Conservation (phyloP, 1,284 basidiomycete species). For the Coniferiporia weirii region DNA sequence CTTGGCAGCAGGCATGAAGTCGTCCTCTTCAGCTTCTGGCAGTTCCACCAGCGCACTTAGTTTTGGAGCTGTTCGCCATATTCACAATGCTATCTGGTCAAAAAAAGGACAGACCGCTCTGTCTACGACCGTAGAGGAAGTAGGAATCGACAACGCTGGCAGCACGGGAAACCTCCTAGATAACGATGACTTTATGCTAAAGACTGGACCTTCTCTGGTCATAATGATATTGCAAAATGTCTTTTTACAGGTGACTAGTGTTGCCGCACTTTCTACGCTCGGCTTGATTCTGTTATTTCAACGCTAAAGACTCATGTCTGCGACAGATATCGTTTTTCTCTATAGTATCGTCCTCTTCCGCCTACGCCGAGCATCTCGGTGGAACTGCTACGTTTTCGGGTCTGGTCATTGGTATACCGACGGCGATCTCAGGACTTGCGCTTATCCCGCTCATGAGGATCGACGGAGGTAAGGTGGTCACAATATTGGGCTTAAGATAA, state of each 20-base stretch:
- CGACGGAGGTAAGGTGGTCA: slow-evolving; percentile 44
- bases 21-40: not conserved
- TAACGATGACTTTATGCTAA: slow-evolving; percentile 45
- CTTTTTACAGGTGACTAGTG: slow-evolving; percentile 38
- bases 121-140: not conserved
- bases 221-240: slow-evolving; percentile 41
- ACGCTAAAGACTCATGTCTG: no score
- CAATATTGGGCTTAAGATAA: not conserved
- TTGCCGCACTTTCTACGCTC: no score
- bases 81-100: not conserved
- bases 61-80: not conserved
- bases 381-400: slow-evolving; percentile 65
- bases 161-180: not conserved
- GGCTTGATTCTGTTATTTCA: not conserved
- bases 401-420: slow-evolving; percentile 62
- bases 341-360: slow-evolving; percentile 59
- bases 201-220: slow-evolving; percentile 36
- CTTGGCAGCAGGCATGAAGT: no score
- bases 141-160: not conserved
- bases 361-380: slow-evolving; percentile 57
- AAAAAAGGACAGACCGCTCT: not conserved
- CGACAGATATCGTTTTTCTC: slow-evolving; percentile 61
- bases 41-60: not conserved
- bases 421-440: slow-evolving; percentile 50
- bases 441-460: slow-evolving; percentile 53